phyloP scores from a whole-genome alignment of 2,329 filamentous ascomycete genomes.

The Fusarium siculi region DNA sequence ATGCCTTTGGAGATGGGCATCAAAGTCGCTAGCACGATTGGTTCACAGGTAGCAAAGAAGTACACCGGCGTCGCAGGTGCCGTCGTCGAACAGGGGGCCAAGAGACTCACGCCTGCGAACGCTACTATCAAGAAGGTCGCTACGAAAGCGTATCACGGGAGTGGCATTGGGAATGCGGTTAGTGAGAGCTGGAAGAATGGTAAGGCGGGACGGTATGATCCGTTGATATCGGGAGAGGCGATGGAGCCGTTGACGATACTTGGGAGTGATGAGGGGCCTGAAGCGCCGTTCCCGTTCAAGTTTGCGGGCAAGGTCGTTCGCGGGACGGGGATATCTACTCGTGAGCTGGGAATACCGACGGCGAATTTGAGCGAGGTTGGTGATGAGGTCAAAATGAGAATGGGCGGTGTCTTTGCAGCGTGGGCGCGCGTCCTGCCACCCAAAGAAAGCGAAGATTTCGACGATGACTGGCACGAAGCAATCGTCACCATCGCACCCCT shows the following conservation, averaged over 20 bases:
- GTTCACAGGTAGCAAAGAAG: constrained; percentile 55
- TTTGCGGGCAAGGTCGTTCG: constrained; percentile 60
- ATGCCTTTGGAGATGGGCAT: constrained; percentile 74
- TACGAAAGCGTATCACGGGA: constrained; percentile 49
- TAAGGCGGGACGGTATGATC: constrained; percentile 51
- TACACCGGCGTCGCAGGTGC: constrained; percentile 53
- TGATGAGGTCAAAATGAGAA: constrained; percentile 61
- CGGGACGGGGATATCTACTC: constrained; percentile 55
- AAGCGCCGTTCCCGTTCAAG: constrained; percentile 63
- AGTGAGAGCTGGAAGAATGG: constrained; percentile 52
- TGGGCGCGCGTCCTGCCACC: constrained; percentile 63
- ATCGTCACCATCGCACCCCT: constrained; percentile 67
- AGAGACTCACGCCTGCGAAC: constrained; percentile 48
- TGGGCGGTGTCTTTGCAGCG: constrained; percentile 72
- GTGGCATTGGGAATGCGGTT: constrained; percentile 43
- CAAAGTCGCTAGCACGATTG: constrained; percentile 64
- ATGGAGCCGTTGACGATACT: constrained; percentile 52
- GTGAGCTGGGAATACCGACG: constrained; percentile 61
- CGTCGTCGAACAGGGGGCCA: constrained; percentile 55
- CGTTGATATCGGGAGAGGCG: constrained; percentile 46
- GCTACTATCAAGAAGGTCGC: constrained; percentile 53
- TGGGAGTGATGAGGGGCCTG: constrained; percentile 62
- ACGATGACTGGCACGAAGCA: constrained; percentile 66
- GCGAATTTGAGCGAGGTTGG: constrained; percentile 65
- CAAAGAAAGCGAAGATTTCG: constrained; percentile 47